These are phyloP conservation scores for Neurospora intermedia DNA, from an alignment of 495 filamentous ascomycete genomes.

Conservation along the genomic window DNA sequence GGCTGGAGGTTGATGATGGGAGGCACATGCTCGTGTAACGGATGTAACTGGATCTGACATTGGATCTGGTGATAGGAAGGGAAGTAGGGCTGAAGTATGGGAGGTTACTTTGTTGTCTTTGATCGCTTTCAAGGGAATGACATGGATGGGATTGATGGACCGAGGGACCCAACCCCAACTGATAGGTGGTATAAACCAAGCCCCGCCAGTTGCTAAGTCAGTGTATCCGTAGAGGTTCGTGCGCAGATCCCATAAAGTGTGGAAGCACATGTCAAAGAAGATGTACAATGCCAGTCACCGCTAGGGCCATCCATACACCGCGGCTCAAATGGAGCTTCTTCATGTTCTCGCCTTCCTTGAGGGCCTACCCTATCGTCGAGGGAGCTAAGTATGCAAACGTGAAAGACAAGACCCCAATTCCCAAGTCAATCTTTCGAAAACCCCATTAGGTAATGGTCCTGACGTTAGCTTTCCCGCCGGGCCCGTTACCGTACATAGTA, in stretches of 20 bases:
- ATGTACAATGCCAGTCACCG: not conserved
- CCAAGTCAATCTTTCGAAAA: not conserved
- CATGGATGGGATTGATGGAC: not conserved
- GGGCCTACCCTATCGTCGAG: not conserved
- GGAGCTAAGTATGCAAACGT: not conserved
- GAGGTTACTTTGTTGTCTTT: not conserved
- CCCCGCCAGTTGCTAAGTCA: not conserved
- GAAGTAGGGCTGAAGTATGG: not conserved
- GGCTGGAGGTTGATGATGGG: not conserved
- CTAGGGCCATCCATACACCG: not conserved
- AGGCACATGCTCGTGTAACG: not conserved
- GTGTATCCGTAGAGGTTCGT: not conserved
- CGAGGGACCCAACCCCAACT: too few species aligned
- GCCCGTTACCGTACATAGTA: too few species aligned
- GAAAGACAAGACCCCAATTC: not conserved
- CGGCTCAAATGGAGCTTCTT: not conserved
- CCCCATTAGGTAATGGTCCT: not conserved
- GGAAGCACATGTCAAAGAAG: not conserved
- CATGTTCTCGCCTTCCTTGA: not conserved
- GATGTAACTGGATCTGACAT: not conserved
- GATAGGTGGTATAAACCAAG: not conserved
- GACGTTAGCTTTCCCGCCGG: not conserved
- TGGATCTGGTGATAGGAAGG: not conserved
- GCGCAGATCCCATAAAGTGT: not conserved
- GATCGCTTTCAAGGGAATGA: not conserved